Base-by-base conservation (phyloP, 345 rosid species). In the Salix exigua region DNA sequence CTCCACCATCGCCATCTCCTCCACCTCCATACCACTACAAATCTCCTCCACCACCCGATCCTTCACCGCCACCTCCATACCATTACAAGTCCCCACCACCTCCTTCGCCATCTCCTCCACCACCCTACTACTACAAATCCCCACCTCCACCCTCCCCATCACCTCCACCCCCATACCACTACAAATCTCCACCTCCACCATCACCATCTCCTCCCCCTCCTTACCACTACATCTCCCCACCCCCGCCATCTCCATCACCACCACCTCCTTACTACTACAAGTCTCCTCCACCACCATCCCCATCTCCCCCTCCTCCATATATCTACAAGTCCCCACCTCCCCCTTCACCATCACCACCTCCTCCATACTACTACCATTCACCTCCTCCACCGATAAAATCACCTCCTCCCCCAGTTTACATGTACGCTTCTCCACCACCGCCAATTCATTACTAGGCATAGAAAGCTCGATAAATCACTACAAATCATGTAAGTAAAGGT, bases 301-400 rank as follows among this genome's bases (percentile, higher is more conserved):
- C 16, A 23, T 61, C n/a, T 1, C 76, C 76, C 25, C 76, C 76
- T 6, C 76, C 76, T 21, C 76, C 76, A 37, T 73, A 73, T 17
- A 1, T 31, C 53, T 73, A 73, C 76, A 73, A 73, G 55, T 61
- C 76, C 37, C 76, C 76, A 60, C 76, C 76, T 10, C 76, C 76
- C 7, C 76, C 76, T 0, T 61, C 58, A 9, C 37, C 69, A 14
- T 73, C 76, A 46, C 75, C 72, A 5, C 80, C 80, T 12, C 77
- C 81, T 9, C 81, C 81, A 21, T 79, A 79, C 74, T 58, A 79
- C 64, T 79, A 79, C 74, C 50, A 73, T 11, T 79, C 81, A 21
- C 81, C 81, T 35, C 77, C 77, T 8, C 81, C 81, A 21, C 81
- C 77, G 0, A 33, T 68, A 25, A 73, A 78, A 68, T 78, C 81